Evolutionary conservation across 371 early-diverging fungal species (phyloP).

Genomic region (Mortierella sp.): DNA sequence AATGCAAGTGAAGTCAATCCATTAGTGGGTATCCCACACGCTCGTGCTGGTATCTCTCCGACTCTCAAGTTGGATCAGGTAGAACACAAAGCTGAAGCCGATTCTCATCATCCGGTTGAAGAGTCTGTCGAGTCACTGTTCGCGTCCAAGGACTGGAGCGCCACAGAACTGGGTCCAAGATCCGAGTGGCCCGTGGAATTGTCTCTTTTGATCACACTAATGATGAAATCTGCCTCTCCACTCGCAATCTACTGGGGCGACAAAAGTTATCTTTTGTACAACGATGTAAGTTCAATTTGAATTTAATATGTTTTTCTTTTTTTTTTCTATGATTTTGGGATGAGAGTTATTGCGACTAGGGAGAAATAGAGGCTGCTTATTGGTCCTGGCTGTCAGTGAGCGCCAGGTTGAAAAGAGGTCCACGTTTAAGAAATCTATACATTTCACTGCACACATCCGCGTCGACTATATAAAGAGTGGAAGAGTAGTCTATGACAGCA

Average conservation of each 20-base stretch:
- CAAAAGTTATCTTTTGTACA: constrained; percentile 32
- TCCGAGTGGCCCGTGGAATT: constrained; percentile 43
- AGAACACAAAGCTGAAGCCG: not conserved
- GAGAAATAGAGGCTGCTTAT: no score
- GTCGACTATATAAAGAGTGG: no score
- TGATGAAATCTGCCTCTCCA: constrained; percentile 27
- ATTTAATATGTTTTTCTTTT: not conserved
- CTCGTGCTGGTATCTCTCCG: constrained; percentile 31
- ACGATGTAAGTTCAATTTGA: constrained; percentile 38
- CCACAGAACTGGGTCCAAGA: constrained; percentile 35
- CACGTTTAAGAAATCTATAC: no score
- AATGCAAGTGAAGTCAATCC: not conserved
- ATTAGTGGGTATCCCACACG: constrained; percentile 6
- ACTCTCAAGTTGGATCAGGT: constrained; percentile 14
- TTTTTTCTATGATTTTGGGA: not conserved
- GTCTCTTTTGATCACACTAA: constrained; percentile 5
- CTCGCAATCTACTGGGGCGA: constrained; percentile 53
- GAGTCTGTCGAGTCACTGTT: constrained; percentile 22
- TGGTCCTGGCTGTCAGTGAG: no score
- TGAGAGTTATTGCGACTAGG: no score
- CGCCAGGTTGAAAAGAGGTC: no score
- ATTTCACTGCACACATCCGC: no score
- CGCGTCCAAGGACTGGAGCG: constrained; percentile 41
- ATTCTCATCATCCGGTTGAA: not conserved
- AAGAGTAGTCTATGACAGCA: no score